Evolutionary conservation across 345 rosid genomes (phyloP).

Genomic region (Eucalyptus caleyi): DNA sequence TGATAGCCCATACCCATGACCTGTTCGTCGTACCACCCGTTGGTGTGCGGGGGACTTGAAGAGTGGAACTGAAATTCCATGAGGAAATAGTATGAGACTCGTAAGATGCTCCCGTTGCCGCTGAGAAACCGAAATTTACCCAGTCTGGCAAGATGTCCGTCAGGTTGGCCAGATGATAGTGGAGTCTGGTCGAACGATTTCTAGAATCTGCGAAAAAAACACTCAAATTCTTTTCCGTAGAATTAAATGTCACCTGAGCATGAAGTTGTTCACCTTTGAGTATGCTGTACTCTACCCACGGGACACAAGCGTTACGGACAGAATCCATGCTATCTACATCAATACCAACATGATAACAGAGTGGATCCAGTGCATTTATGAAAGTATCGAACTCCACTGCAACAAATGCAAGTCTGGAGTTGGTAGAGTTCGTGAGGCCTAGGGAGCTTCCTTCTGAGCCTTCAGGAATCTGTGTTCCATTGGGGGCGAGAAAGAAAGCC

Average conservation of each 20-base stretch:
- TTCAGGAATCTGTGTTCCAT: background rate
- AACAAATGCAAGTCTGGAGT: background rate
- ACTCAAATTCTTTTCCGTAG: background rate
- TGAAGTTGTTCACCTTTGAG: background rate
- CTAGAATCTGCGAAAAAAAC: no score
- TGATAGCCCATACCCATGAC: background rate
- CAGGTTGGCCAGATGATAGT: no score
- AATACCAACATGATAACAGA: background rate
- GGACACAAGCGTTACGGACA: fast-evolving
- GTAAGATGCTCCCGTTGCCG: no score
- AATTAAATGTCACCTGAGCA: background rate
- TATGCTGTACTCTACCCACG: background rate
- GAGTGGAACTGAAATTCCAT: no score
- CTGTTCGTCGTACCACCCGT: background rate
- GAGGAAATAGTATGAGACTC: no score
- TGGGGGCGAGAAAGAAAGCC: background rate
- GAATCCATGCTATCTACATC: background rate
- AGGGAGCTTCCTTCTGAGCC: background rate
- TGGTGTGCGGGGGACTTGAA: no score
- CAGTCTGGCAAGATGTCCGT: no score
- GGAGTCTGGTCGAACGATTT: no score
- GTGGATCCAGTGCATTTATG: background rate
- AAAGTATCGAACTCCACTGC: background rate
- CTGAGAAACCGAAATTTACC: no score
- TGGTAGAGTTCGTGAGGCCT: background rate